Evolutionary conservation across 768 basidiomycete genomes (phyloP).

Genomic region (Galerina sulciceps): DNA sequence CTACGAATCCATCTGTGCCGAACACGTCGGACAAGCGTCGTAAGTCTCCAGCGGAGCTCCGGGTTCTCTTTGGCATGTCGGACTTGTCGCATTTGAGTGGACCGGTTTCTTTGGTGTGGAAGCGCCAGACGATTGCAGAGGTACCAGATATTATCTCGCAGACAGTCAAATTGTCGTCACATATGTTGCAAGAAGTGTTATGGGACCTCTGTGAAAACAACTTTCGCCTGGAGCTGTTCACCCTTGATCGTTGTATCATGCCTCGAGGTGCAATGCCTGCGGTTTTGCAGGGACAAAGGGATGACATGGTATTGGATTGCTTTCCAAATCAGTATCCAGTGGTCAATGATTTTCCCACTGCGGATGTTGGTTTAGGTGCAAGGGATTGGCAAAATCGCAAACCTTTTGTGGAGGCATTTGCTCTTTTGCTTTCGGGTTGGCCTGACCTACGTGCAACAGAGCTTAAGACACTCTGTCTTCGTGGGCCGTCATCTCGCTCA

Average conservation of each 20-base stretch:
- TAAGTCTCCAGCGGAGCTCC: not conserved
- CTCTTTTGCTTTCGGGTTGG: not conserved
- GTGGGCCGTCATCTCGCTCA: no score
- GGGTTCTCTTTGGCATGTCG: not conserved
- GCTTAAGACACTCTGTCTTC: not conserved
- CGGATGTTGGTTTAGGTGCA: constrained; percentile 2
- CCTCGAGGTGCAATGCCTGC: not conserved
- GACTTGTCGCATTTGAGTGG: no score
- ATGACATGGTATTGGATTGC: constrained; percentile 2
- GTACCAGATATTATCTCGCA: not conserved
- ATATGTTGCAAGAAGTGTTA: not conserved
- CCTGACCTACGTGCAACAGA: not conserved
- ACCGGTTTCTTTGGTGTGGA: no score
- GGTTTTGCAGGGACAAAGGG: not conserved
- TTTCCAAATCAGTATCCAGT: not conserved
- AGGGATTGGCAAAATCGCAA: not conserved
- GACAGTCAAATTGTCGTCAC: not conserved
- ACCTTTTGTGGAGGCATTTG: constrained; percentile 8
- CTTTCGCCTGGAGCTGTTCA: constrained; percentile 14
- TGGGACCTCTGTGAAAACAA: constrained; percentile 20
- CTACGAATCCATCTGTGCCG: not conserved
- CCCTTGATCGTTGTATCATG: constrained; percentile 8
- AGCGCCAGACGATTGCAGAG: not conserved
- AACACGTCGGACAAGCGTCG: not conserved
- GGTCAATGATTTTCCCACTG: not conserved